Percentiles rank a stretch among this genome's conserved stretches.
phyloP scores from a whole-genome alignment of 176 grass and related monocot genomes.

The Musa schizocarpa region DNA sequence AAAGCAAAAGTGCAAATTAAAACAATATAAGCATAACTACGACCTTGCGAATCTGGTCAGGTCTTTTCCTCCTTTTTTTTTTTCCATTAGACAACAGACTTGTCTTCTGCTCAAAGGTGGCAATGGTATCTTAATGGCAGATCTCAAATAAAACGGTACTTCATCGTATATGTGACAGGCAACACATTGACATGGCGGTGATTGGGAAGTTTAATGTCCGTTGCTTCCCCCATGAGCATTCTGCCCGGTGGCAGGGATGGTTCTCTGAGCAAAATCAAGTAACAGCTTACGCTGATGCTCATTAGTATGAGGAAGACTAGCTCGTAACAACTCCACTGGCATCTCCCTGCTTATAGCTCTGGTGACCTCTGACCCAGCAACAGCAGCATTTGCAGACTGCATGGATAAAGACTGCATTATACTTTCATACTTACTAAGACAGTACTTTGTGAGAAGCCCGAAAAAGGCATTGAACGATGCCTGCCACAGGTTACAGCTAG shows the following conservation, averaged over 20 bases:
- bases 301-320: constrained; percentile 77
- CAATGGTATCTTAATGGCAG: too few relatives aligned
- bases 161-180: not conserved
- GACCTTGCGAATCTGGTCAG: too few relatives aligned
- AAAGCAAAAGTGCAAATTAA: not conserved
- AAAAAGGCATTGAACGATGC: constrained; percentile 80
- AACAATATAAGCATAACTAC: not conserved
- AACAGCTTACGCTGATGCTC: constrained; percentile 56
- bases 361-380: constrained; percentile 17
- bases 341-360: constrained; percentile 59
- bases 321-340: constrained; percentile 65
- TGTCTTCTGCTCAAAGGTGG: too few relatives aligned
- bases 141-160: not conserved
- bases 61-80: too few relatives aligned
- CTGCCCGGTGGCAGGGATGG: constrained; percentile 34
- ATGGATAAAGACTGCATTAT: constrained; percentile 25
- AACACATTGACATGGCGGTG: constrained; percentile 23
- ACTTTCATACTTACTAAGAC: constrained; percentile 57
- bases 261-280: constrained; percentile 59
- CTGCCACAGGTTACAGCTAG: constrained; percentile 55
- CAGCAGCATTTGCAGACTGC: constrained; percentile 13
- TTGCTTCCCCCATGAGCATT: constrained; percentile 22
- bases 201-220: constrained; percentile 23
- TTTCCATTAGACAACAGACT: not conserved
- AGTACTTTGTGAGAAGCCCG: constrained; percentile 50